Conservation (phyloP, 306 rosid genomes). For the Castanospermum australe region DNA sequence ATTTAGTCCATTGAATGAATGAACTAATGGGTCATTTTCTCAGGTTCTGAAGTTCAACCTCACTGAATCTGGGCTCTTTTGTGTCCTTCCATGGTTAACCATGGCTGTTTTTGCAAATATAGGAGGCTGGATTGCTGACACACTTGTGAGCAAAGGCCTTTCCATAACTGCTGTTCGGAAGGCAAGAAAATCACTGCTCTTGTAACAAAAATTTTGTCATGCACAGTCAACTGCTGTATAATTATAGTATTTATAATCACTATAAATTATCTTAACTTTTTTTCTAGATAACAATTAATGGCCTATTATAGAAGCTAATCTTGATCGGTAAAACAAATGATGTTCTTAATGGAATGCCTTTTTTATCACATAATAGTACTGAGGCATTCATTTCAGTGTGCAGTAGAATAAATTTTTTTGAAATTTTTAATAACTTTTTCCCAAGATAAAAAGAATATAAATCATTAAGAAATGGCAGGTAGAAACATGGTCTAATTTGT, state of each 20-base stretch:
- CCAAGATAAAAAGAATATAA: conserved; percentile 8
- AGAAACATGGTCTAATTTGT: neutral
- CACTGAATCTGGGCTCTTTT: conserved; percentile 90
- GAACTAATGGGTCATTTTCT: conserved; percentile 32
- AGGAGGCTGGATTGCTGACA: conserved; percentile 99
- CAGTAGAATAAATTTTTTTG: neutral
- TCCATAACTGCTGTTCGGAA: conserved; percentile 88
- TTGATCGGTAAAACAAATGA: neutral
- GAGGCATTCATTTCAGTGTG: neutral
- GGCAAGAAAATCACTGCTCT: conserved; percentile 50
- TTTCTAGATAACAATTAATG: neutral
- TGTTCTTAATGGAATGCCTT: neutral
- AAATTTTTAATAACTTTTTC: neutral
- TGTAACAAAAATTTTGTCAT: neutral
- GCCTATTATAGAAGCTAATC: neutral
- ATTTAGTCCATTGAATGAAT: conserved; percentile 10
- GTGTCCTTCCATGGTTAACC: conserved; percentile 97
- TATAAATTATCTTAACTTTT: neutral
- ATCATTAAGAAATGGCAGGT: neutral
- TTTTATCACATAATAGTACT: neutral
- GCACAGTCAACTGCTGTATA: neutral
- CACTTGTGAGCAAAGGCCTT: conserved; percentile 87
- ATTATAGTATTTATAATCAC: neutral
- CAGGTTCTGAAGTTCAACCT: conserved; percentile 99
- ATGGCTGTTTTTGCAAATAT: conserved; percentile 95